phyloP scores from a whole-genome alignment of 768 basidiomycete genomes.

The Panaeolus cyanescens region DNA sequence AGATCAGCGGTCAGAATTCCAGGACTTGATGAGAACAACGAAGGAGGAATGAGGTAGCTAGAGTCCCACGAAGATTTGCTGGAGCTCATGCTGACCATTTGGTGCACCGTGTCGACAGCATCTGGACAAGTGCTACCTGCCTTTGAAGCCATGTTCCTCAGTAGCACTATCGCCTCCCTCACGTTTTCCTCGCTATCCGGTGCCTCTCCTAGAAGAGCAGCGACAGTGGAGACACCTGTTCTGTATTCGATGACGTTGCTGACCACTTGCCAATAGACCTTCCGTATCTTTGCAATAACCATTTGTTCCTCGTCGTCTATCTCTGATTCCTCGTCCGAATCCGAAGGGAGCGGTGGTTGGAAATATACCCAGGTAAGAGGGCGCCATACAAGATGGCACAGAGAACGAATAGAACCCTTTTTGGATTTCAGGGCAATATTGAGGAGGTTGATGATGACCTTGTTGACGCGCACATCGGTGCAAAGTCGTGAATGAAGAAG shows the following conservation, averaged over 20 bases:
- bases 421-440: slow-evolving; percentile 59
- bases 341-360: slow-evolving; percentile 45
- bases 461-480: slow-evolving; percentile 42
- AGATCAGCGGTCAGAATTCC: slow-evolving; percentile 26
- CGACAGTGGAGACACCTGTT: slow-evolving; percentile 58
- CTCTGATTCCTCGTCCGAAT: slow-evolving; percentile 30
- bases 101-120: slow-evolving; percentile 52
- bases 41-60: slow-evolving; percentile 20
- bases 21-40: slow-evolving; percentile 23
- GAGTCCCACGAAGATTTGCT: slow-evolving; percentile 40
- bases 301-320: slow-evolving; percentile 31
- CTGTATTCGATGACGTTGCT: slow-evolving; percentile 47
- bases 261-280: slow-evolving; percentile 51
- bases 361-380: slow-evolving; percentile 66
- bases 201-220: slow-evolving; percentile 45
- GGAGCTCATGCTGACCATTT: slow-evolving; percentile 31
- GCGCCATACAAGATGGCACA: slow-evolving; percentile 69
- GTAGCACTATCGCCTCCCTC: slow-evolving; percentile 46
- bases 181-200: slow-evolving; percentile 40
- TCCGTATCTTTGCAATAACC: slow-evolving; percentile 26
- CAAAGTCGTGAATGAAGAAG: slow-evolving; percentile 61
- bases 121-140: slow-evolving; percentile 54
- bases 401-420: slow-evolving; percentile 62
- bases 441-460: slow-evolving; percentile 51
- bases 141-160: slow-evolving; percentile 59